Percentiles rank a stretch among this genome's conserved stretches.
phyloP scores from a whole-genome alignment of 208 protist genomes.

The Leishmania arabica region DNA sequence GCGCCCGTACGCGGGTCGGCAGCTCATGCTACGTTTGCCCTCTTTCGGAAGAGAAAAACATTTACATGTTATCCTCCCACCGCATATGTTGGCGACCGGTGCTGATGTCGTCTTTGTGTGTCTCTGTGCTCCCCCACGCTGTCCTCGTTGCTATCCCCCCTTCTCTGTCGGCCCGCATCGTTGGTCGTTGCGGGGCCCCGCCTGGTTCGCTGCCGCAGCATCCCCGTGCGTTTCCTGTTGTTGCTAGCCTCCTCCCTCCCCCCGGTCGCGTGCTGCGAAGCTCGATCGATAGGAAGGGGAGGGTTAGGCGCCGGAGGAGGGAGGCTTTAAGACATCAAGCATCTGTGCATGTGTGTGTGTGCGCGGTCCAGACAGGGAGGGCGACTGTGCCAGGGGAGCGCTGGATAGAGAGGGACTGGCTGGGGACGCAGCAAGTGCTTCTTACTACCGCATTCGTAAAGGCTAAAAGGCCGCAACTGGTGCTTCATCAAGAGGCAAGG shows the following conservation, averaged over 20 bases:
- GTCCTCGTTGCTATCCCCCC: background rate
- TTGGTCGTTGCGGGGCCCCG: background rate
- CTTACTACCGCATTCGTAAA: background rate
- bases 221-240: background rate
- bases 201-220: background rate
- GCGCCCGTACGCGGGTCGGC: too few relatives aligned
- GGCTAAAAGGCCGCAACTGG: too few relatives aligned
- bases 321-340: background rate
- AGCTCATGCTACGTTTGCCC: too few relatives aligned
- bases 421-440: background rate
- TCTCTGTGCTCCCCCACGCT: too few relatives aligned
- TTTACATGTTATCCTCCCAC: too few relatives aligned
- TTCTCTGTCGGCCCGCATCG: background rate
- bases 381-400: background rate
- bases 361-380: background rate
- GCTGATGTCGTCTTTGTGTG: too few relatives aligned
- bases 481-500: background rate
- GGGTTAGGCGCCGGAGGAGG: background rate
- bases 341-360: background rate
- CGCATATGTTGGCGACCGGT: too few relatives aligned
- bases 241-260: background rate
- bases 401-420: background rate
- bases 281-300: background rate
- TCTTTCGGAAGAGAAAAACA: too few relatives aligned
- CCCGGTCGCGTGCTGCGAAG: background rate